These are phyloP conservation scores for Colletotrichum sp. DNA, from an alignment of 2,329 filamentous ascomycete species.

Conservation along the genomic window DNA sequence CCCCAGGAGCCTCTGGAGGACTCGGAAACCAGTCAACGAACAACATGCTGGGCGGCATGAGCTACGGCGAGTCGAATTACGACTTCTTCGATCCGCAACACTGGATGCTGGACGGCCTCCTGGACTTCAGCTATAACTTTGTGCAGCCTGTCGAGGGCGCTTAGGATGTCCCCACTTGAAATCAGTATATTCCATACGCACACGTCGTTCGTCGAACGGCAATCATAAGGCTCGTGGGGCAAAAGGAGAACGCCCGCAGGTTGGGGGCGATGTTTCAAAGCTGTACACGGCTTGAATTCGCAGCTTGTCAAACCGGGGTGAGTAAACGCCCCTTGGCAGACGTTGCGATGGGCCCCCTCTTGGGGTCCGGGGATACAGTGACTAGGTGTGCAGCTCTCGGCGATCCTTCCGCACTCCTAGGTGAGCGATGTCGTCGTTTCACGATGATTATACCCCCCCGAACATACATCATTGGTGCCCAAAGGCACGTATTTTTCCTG, in stretches of 20 bases:
- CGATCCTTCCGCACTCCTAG: slow-evolving; percentile 3
- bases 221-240: not conserved
- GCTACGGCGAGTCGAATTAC: slow-evolving; percentile 73
- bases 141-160: slow-evolving; percentile 59
- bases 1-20: slow-evolving; percentile 51
- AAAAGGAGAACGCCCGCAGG: not conserved
- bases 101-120: slow-evolving; percentile 88
- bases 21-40: slow-evolving; percentile 27
- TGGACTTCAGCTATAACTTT: slow-evolving; percentile 79
- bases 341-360: not conserved
- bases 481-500: not conserved
- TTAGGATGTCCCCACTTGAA: slow-evolving; percentile 29
- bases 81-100: slow-evolving; percentile 92
- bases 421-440: not conserved
- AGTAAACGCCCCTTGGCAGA: slow-evolving; percentile 19
- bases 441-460: not conserved
- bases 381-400: slow-evolving; percentile 17
- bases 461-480: not conserved
- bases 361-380: slow-evolving; percentile 16
- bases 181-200: not conserved
- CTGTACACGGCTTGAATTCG: not conserved
- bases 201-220: not conserved
- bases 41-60: slow-evolving; percentile 54
- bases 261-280: slow-evolving; percentile 8
- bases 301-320: slow-evolving; percentile 11